Evolutionary conservation across 2,329 filamentous ascomycete genomes (phyloP), one percentile per base, ranked within the genome.

Genomic region (Epichloe sylvatica): DNA sequence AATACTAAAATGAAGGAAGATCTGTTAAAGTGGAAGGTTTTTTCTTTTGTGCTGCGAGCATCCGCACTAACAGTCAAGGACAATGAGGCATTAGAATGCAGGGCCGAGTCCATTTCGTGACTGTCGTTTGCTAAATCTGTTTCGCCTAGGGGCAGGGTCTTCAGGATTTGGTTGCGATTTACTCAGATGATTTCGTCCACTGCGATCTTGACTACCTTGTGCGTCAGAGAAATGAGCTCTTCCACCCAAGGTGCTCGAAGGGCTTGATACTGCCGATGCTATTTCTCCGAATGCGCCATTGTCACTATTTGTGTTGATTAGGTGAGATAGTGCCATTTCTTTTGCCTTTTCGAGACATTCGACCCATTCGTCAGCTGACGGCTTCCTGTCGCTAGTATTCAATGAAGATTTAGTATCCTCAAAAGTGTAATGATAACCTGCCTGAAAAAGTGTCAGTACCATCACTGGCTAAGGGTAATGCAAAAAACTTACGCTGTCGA

Each of bases 21-120:
- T 46, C 47, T 33, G 19, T 37, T 34, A 19, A 40, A 15, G 33
- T 4, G 17, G 6, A 34, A 12, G 17, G 19, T 9, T 38, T 17
- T 30, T 30, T 25, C 8, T 30, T 30, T 9, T 25, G 15, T 25
- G 38, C 39, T 34, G 46, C 25, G 30, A 25, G 7, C 13, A 42
- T 25, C 30, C 19, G 5, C 5, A 23, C 9, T 12, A 40, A 21
- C 30, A 42, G 33, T 33, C 33, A 21, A 33, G 15, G 25, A 40
- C 7, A 40, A n/a, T 21, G 8, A 41, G 19, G 17, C 15, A 42
- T 33, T 51, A 94, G 63, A 96, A 95, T 46, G 87, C 85, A 45
- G 90, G 85, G 30, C 88, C 88, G 45, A 95, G 76, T n/a, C 91
- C 90, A 64, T 88, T 95, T 69, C 94, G 94, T 15, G 86, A 94